These are phyloP conservation scores for Clavispora asparagi DNA, from an alignment of 805 yeast genomes.

Conservation along the genomic window DNA sequence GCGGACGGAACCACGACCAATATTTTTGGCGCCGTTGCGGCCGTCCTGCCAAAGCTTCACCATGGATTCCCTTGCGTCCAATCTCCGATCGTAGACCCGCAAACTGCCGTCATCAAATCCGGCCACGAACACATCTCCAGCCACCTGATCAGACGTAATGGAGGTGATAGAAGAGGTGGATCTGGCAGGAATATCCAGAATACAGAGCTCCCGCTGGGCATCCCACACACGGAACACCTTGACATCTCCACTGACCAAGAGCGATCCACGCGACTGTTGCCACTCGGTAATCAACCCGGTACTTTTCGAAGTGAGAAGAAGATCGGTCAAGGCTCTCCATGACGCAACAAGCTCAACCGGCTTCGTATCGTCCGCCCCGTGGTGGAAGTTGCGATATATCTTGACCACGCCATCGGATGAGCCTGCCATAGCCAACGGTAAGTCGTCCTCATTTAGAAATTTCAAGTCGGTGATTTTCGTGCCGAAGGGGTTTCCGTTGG, in stretches of 20 bases:
- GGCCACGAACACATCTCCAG: conserved; percentile 84
- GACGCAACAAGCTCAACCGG: conserved; percentile 65
- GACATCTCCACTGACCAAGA: conserved; percentile 91
- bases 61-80: conserved; percentile 81
- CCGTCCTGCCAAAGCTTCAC: conserved; percentile 67
- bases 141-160: conserved; percentile 90
- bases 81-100: conserved; percentile 84
- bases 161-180: conserved; percentile 85
- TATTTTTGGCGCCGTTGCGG: conserved; percentile 19
- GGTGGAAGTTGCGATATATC: conserved; percentile 71
- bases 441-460: conserved; percentile 87
- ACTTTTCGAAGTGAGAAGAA: conserved; percentile 72
- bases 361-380: conserved; percentile 20
- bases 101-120: conserved; percentile 91
- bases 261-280: conserved; percentile 93
- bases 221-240: conserved; percentile 92
- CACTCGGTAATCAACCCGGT: conserved; percentile 87
- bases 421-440: conserved; percentile 78
- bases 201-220: conserved; percentile 86
- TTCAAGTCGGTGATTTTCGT: conserved; percentile 84
- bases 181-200: conserved; percentile 85
- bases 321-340: conserved; percentile 90
- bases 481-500: conserved; percentile 82
- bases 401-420: conserved; percentile 93
- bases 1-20: conserved; percentile 50